Base-by-base conservation (phyloP, 2,329 filamentous ascomycete species). In the Cladosporium sp. region DNA sequence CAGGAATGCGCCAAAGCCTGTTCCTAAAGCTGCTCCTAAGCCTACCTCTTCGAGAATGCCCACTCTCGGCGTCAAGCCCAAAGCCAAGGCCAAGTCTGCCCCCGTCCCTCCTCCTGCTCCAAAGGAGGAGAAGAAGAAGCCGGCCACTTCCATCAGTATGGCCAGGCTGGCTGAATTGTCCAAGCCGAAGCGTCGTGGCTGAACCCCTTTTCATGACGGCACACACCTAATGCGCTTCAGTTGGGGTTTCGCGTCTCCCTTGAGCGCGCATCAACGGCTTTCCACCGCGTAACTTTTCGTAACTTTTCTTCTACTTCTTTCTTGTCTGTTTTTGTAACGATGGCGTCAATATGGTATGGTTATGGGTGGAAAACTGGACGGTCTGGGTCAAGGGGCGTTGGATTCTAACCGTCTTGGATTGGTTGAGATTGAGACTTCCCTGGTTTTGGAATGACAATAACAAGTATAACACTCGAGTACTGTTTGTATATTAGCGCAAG, bases 21-120 rank as follows among this genome's bases (percentile, higher is more conserved):
- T 54, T 39, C 53, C 55, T 3, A 48, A 57, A n/a, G 53, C 50
- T 3, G 51, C 54, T 13, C 55, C 54, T 20, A 54, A 59, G 19
- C 55, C 57, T 4, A 30, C 20, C 43, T 3, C 32, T 7, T 48
- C 45, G 3, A 43, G 48, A 20, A 38, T 51, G 48, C 58, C 65
- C 7, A 65, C 64, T 1, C 54, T 65, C 2, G 64, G 64, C 20
- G 62, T 66, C 12, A 67, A 67, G 56, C 61, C 64, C 7, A 67
- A n/a, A n/a, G n/a, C n/a, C n/a, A n/a, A 64, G 54, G 57, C 59
- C 32, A 17, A 17, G 13, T 43, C 50, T 24, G 13, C 18, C n/a
- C n/a, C n/a, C n/a, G n/a, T n/a, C n/a, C n/a, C 47, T 8, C 11
- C 27, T 9, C 12, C 27, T 9, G 18, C 37, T 7, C 15, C 34